A percentile compares a stretch with the other conserved stretches of the same genome.
Evolutionary conservation across 2,329 filamentous ascomycete species (phyloP).

Genomic region (Diaporthe velutina): DNA sequence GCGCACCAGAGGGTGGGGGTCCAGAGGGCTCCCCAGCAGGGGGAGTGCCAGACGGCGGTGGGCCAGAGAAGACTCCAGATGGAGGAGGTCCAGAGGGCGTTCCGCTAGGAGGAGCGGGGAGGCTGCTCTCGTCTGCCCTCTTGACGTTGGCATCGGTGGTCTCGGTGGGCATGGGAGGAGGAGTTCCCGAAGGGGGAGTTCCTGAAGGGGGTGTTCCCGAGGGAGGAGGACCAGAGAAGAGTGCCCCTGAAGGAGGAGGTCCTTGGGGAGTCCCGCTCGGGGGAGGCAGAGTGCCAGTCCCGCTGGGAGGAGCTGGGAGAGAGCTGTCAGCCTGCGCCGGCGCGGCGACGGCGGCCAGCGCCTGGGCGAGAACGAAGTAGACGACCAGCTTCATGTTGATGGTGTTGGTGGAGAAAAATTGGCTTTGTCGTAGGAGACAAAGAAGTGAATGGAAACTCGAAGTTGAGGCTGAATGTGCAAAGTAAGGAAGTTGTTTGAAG

Average conservation of each 20-base stretch:
- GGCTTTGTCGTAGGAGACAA: conserved; percentile 1
- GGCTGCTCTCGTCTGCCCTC: conserved; percentile 4
- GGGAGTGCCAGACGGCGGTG: neutral
- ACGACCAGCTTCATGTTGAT: conserved; percentile 28
- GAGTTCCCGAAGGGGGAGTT: neutral
- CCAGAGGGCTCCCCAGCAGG: neutral
- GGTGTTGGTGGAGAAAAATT: conserved; percentile 2
- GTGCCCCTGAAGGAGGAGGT: neutral
- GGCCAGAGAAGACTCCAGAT: neutral
- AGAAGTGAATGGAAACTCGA: conserved; percentile 7
- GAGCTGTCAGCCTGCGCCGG: conserved; percentile 7
- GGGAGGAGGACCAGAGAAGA: conserved; percentile 5
- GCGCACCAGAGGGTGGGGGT: neutral
- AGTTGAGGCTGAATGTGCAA: conserved; percentile 10
- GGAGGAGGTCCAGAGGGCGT: neutral
- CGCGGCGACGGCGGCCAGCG: conserved; percentile 30
- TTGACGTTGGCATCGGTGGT: neutral
- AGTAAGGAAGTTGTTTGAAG: conserved; percentile 13
- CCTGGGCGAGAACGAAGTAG: conserved; percentile 18
- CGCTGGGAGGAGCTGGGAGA: neutral
- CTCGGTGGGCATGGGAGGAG: neutral
- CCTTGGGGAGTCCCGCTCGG: neutral
- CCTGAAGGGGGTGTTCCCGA: neutral
- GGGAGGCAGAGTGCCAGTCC: neutral
- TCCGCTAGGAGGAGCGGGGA: neutral